These are phyloP conservation scores for Tylopilus cervinicoccineus DNA, from an alignment of 768 basidiomycete genomes.

Conservation along the genomic window DNA sequence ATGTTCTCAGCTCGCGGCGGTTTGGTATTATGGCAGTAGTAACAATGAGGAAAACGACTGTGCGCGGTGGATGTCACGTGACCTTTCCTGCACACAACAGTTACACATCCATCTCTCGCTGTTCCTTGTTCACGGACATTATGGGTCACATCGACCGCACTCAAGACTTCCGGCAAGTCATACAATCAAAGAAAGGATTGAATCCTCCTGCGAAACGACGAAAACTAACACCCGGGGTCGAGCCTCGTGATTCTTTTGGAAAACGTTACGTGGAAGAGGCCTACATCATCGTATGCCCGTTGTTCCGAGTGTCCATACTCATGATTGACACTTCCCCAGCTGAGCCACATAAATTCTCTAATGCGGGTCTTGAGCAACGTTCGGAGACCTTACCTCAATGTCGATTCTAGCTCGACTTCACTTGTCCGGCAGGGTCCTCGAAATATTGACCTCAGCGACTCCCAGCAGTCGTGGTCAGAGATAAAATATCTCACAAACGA, in stretches of 20 bases:
- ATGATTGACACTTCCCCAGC: slow-evolving; percentile 35
- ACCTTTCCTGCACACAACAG: neutral
- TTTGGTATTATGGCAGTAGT: no score
- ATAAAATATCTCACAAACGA: slow-evolving; percentile 77
- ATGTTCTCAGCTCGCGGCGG: slow-evolving; percentile 24
- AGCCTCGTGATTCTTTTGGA: slow-evolving; percentile 42
- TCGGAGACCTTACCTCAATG: slow-evolving; percentile 83
- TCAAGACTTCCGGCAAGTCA: slow-evolving; percentile 50
- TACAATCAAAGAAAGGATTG: slow-evolving; percentile 44
- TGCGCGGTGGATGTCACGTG: slow-evolving; percentile 23
- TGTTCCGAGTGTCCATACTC: neutral
- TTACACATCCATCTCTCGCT: neutral
- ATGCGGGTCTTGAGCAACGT: slow-evolving; percentile 70
- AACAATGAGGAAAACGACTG: neutral
- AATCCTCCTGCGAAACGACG: slow-evolving; percentile 48
- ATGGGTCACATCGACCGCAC: slow-evolving; percentile 66
- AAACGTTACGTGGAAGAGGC: slow-evolving; percentile 75
- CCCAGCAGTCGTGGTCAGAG: slow-evolving; percentile 54
- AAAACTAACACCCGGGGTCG: slow-evolving; percentile 38
- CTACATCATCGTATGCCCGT: slow-evolving; percentile 55
- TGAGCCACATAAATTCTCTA: slow-evolving; percentile 69
- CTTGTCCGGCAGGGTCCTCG: slow-evolving; percentile 47
- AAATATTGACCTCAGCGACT: slow-evolving; percentile 51
- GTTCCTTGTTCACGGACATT: slow-evolving; percentile 1
- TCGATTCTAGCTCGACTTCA: slow-evolving; percentile 57